Base-by-base conservation (phyloP, 257 asterid genomes). In the Cynanchum wilfordii region DNA sequence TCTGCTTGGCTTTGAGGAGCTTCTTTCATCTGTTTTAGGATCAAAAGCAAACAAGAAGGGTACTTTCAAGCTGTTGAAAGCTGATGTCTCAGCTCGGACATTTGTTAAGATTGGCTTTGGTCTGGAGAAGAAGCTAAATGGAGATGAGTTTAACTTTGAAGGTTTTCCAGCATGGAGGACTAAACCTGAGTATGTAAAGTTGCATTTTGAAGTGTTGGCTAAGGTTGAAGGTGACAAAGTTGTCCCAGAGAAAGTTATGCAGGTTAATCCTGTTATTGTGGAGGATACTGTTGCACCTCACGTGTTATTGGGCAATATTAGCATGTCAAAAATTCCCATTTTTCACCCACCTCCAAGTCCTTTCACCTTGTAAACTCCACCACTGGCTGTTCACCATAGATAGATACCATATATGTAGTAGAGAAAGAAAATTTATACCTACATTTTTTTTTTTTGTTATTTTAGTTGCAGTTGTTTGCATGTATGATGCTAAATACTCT, bases 171-270 rank as follows among this genome's bases (percentile, higher is more conserved):
- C 77, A 30, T 95, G 99, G 98, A 89, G 95, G 73, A 92, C 98
- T 2, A 90, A 86, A 68, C 94, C 96, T 0, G 83, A 82, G 79
- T 69, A 66, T 0, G 83, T 89, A 64, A 85, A 84, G 79, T 92
- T 90, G 96, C 97, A 90, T 84, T 95, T 95, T 78, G 98, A 92
- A 83, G 99, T 95, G 57, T 72, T 95, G 88, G 97, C 88, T 3
- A 92, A 92, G 84, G 90, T 95, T 0, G 98, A 92, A 0, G 98
- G 97, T n/a, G 86, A 87, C 75, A 92, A 86, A 77, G 93, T 90
- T 69, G 91, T 95, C 8, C 92, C 95, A 0, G 97, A 92, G 90
- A 90, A 87, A 80, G 85, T 95, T 25, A 82, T 89, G 27, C 98
- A 82, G 88, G 87, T 95, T 19, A 70, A 90, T 67, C 98, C 96